phyloP scores from a whole-genome alignment of 1,284 basidiomycete genomes.

The Naganishia albida region DNA sequence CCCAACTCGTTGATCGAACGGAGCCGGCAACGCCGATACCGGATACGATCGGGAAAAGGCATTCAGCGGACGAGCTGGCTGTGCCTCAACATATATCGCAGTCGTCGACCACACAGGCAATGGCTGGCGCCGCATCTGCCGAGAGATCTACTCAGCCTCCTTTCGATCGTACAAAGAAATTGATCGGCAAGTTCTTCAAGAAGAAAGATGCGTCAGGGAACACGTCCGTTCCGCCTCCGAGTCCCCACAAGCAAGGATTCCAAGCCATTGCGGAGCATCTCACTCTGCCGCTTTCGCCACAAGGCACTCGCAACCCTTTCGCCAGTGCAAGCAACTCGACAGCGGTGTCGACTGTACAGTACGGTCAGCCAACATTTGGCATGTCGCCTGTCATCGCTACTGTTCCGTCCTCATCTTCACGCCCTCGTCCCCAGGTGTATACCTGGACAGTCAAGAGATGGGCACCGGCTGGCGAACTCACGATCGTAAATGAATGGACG shows the following conservation, averaged over 20 bases:
- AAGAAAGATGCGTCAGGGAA: slow-evolving; percentile 56
- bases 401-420: slow-evolving; percentile 21
- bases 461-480: slow-evolving; percentile 61
- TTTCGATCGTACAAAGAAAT: slow-evolving; percentile 58
- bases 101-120: too few relatives aligned
- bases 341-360: slow-evolving; percentile 20
- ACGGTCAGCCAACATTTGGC: slow-evolving; percentile 48
- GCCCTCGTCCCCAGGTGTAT: slow-evolving; percentile 58
- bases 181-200: slow-evolving; percentile 74
- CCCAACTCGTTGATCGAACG: slow-evolving; percentile 12
- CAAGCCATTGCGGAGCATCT: slow-evolving; percentile 25
- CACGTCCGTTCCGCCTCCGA: slow-evolving; percentile 14
- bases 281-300: slow-evolving; percentile 20
- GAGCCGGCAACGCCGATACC: slow-evolving; percentile 12
- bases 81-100: not conserved
- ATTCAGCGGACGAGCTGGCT: not conserved
- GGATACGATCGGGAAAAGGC: not conserved
- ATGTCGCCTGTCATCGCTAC: slow-evolving; percentile 43
- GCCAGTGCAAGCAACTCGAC: not conserved
- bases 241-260: slow-evolving; percentile 22
- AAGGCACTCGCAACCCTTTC: slow-evolving; percentile 21
- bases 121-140: not conserved
- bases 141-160: slow-evolving; percentile 12
- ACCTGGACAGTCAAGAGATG: slow-evolving; percentile 79
- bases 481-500: slow-evolving; percentile 32